Evolutionary conservation across 768 basidiomycete genomes (phyloP).

Genomic region (Hebeloma cylindrosporum): DNA sequence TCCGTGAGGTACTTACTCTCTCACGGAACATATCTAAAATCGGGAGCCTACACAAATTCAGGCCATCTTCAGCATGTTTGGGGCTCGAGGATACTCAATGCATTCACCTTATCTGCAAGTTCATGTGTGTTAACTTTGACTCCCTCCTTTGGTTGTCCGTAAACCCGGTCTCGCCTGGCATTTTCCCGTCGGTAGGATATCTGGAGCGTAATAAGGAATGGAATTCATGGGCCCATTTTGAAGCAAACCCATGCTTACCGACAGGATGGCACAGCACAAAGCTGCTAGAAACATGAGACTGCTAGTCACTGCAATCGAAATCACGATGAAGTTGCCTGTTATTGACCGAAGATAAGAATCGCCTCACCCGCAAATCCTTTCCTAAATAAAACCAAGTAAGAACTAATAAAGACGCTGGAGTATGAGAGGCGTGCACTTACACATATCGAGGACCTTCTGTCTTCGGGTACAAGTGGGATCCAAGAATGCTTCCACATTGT

Average conservation of each 20-base stretch:
- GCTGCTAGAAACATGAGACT: conserved; percentile 56
- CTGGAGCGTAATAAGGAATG: conserved; percentile 39
- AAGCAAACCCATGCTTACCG: conserved; percentile 36
- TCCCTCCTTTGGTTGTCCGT: conserved; percentile 49
- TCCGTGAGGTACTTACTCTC: too few species aligned
- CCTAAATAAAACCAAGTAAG: conserved; percentile 28
- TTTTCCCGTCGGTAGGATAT: conserved; percentile 67
- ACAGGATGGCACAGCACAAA: conserved; percentile 49
- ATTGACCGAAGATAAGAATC: background rate
- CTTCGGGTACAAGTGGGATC: conserved; percentile 70
- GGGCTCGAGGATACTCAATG: background rate
- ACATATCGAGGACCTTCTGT: conserved; percentile 64
- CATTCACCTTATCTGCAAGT: conserved; percentile 65
- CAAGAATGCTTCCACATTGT: conserved; percentile 74
- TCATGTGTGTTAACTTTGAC: conserved; percentile 60
- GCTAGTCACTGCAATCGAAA: background rate
- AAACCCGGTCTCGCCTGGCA: conserved; percentile 47
- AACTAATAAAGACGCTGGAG: background rate
- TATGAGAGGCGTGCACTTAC: conserved; percentile 35
- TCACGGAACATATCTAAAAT: conserved; percentile 56
- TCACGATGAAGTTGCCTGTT: conserved; percentile 2
- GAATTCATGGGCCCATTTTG: background rate
- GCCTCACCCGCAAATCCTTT: conserved; percentile 56
- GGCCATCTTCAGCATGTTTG: background rate
- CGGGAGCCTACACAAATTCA: conserved; percentile 44